Evolutionary conservation across 495 filamentous ascomycete species (phyloP).

Genomic region (Cercophora newfieldiana): DNA sequence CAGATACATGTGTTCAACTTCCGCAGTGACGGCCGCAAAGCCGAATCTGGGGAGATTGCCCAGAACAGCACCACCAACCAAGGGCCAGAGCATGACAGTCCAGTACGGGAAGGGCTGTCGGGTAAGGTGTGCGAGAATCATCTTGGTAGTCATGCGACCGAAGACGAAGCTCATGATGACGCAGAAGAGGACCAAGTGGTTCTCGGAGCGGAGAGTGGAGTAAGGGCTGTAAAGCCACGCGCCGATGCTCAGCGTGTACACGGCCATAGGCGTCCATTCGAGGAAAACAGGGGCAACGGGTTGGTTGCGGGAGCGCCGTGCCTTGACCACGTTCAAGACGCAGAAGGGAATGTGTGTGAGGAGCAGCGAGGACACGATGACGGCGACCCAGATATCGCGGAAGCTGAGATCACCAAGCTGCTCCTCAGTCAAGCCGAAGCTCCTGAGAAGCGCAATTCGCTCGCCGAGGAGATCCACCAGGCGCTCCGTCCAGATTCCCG

Average conservation of each 20-base stretch:
- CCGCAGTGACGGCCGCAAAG: slow-evolving; percentile 57
- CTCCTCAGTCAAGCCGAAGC: slow-evolving; percentile 46
- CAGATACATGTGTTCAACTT: slow-evolving; percentile 77
- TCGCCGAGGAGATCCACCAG: slow-evolving; percentile 65
- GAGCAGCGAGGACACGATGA: slow-evolving; percentile 72
- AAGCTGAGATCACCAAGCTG: slow-evolving; percentile 67
- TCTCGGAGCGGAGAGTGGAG: slow-evolving; percentile 73
- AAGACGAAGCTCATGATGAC: slow-evolving; percentile 94
- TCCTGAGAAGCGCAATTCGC: slow-evolving; percentile 31
- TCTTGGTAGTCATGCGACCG: slow-evolving; percentile 99
- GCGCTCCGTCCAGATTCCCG: slow-evolving; percentile 78
- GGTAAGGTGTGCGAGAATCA: slow-evolving; percentile 93
- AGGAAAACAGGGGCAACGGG: slow-evolving; percentile 84
- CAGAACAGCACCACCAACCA: slow-evolving; percentile 80
- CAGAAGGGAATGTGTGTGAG: slow-evolving; percentile 78
- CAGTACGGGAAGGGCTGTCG: slow-evolving; percentile 94
- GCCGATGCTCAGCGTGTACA: slow-evolving; percentile 70
- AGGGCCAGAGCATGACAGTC: slow-evolving; percentile 84
- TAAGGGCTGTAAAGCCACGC: slow-evolving; percentile 89
- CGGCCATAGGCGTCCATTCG: slow-evolving; percentile 89
- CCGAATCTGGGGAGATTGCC: slow-evolving; percentile 81
- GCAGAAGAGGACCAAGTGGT: slow-evolving; percentile 90
- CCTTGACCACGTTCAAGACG: slow-evolving; percentile 77
- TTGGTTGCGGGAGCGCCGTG: slow-evolving; percentile 68
- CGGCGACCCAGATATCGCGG: slow-evolving; percentile 83